These are phyloP conservation scores for Wickerhamiella azymoides DNA, from an alignment of 805 yeast species.

Conservation along the genomic window DNA sequence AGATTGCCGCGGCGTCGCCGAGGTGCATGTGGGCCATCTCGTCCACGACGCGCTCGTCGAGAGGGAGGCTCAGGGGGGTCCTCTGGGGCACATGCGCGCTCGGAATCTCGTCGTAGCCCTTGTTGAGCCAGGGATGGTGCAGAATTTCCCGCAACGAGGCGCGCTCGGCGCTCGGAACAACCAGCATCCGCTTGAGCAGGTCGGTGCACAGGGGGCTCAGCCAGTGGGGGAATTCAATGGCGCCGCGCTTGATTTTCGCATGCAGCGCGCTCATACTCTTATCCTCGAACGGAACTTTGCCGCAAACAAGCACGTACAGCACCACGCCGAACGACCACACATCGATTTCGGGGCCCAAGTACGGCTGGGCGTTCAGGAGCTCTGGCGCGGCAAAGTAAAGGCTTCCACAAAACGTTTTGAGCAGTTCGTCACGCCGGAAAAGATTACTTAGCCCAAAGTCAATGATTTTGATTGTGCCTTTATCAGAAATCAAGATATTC, in stretches of 20 bases:
- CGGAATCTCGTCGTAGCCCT: constrained; percentile 67
- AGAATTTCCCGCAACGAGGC: constrained; percentile 68
- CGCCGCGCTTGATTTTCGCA: constrained; percentile 83
- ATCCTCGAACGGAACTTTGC: constrained; percentile 96
- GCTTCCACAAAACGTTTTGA: constrained; percentile 94
- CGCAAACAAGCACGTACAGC: constrained; percentile 85
- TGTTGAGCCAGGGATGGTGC: constrained; percentile 88
- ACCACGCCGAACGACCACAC: constrained; percentile 98
- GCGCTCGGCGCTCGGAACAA: constrained; percentile 73
- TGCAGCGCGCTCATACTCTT: constrained; percentile 83
- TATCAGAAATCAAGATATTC: constrained; percentile 83
- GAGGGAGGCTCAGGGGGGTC: constrained; percentile 55
- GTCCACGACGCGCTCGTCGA: constrained; percentile 50
- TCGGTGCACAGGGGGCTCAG: constrained; percentile 70
- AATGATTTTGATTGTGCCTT: constrained; percentile 88
- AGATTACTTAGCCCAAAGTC: constrained; percentile 93
- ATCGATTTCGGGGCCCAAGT: constrained; percentile 93
- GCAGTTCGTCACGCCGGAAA: constrained; percentile 52
- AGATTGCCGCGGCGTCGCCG: constrained; percentile 47
- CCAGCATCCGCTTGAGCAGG: constrained; percentile 73
- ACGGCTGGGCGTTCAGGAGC: constrained; percentile 79
- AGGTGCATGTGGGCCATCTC: constrained; percentile 71
- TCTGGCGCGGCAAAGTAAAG: constrained; percentile 98
- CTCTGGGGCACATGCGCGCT: constrained; percentile 65
- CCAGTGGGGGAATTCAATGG: constrained; percentile 79